Percentiles rank a stretch among this genome's conserved stretches.
phyloP scores from a whole-genome alignment of 2,329 filamentous ascomycete genomes.

The Neurospora sp. region DNA sequence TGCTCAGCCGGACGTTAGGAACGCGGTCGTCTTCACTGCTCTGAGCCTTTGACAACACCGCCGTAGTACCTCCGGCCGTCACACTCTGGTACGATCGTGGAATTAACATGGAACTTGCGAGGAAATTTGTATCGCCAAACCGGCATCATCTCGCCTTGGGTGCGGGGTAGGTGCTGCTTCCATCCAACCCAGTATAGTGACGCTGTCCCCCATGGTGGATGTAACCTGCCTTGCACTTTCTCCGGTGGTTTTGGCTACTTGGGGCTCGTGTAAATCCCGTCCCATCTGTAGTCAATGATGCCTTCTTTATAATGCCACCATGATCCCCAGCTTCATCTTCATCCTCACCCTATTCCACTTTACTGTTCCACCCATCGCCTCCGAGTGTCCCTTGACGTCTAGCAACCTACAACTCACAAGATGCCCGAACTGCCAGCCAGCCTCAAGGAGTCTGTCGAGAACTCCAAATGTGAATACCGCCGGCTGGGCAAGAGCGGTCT shows the following conservation, averaged over 20 bases:
- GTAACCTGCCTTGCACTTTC: background rate
- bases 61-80: background rate
- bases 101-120: background rate
- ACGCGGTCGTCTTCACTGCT: background rate
- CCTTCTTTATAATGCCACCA: background rate
- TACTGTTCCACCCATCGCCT: background rate
- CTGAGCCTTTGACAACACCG: background rate
- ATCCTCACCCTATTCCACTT: background rate
- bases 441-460: slow-evolving; percentile 27
- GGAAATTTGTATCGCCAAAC: background rate
- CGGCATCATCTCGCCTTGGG: background rate
- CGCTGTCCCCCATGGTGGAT: background rate
- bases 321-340: background rate
- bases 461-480: slow-evolving; percentile 37
- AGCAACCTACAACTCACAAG: background rate
- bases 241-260: background rate
- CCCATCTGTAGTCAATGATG: background rate
- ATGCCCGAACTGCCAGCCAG: slow-evolving; percentile 11
- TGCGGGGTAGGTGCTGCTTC: background rate
- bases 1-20: background rate
- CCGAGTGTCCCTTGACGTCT: background rate
- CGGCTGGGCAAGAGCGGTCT: slow-evolving; percentile 52
- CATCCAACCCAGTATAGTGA: background rate
- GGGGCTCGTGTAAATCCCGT: background rate
- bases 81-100: background rate